Evolutionary conservation across 2,329 filamentous ascomycete genomes (phyloP).

Genomic region (Didymella pinodella): DNA sequence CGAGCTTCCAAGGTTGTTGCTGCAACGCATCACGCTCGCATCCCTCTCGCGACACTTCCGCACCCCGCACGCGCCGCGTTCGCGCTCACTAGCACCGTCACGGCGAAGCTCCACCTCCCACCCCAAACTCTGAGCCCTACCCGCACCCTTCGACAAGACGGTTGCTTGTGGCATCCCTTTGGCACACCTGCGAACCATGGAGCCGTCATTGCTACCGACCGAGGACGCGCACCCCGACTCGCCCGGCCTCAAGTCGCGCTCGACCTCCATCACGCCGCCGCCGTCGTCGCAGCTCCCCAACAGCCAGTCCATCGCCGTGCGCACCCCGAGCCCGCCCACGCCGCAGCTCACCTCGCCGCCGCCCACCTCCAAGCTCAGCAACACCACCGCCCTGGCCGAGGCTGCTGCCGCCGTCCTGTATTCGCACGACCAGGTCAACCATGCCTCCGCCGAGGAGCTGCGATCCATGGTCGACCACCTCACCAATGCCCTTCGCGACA

Average conservation of each 20-base stretch:
- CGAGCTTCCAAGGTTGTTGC: background rate
- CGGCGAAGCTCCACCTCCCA: background rate
- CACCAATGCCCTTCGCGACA: constrained; percentile 64
- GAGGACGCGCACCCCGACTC: constrained; percentile 41
- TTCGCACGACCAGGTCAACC: constrained; percentile 60
- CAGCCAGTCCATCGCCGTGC: constrained; percentile 47
- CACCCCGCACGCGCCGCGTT: constrained; percentile 27
- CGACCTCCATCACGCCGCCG: constrained; percentile 64
- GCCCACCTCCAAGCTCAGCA: constrained; percentile 50
- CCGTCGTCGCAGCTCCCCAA: constrained; percentile 66
- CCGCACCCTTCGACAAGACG: background rate
- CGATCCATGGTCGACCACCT: constrained; percentile 63
- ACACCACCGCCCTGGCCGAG: constrained; percentile 40
- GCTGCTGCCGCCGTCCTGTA: constrained; percentile 54
- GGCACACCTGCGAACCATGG: constrained; percentile 1
- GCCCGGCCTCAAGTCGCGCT: constrained; percentile 31
- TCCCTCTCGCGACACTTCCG: constrained; percentile 25
- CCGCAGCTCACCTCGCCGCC: constrained; percentile 60
- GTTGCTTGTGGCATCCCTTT: background rate
- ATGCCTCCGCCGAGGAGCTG: constrained; percentile 61
- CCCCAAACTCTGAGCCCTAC: background rate
- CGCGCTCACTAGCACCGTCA: constrained; percentile 19
- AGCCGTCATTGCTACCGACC: constrained; percentile 43
- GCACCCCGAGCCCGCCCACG: constrained; percentile 61
- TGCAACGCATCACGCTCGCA: constrained; percentile 17